Evolutionary conservation across 257 asterid genomes (phyloP).

Genomic region (Misopates orontium): DNA sequence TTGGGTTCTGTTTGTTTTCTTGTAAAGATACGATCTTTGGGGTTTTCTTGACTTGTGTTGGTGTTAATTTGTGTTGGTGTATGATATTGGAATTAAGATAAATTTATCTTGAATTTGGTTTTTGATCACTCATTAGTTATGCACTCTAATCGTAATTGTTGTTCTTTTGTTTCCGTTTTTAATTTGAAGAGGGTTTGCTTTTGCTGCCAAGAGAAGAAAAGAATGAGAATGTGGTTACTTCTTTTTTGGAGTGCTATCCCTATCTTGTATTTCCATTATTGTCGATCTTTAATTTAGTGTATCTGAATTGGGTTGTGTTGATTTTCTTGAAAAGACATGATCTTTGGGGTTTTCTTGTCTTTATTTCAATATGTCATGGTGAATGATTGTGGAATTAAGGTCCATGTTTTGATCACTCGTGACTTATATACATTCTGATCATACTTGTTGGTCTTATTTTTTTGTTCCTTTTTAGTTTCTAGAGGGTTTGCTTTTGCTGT

Average conservation of each 20-base stretch:
- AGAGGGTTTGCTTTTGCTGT: constrained; percentile 4
- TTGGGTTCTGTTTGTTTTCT: constrained; percentile 24
- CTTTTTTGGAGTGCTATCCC: neutral
- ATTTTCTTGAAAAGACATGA: constrained; percentile 32
- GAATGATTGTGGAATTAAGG: constrained; percentile 39
- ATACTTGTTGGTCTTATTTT: neutral
- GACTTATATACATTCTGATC: neutral
- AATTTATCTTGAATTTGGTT: constrained; percentile 14
- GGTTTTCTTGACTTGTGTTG: constrained; percentile 36
- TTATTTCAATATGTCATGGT: constrained; percentile 38
- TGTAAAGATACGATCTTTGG: constrained; percentile 45
- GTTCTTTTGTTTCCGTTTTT: neutral
- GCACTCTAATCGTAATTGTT: neutral
- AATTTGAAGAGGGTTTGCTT: neutral
- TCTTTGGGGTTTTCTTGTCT: constrained; percentile 45
- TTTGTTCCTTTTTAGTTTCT: neutral
- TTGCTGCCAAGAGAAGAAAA: neutral
- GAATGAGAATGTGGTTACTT: neutral
- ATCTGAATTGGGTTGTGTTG: constrained; percentile 26
- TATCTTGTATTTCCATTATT: too few species aligned
- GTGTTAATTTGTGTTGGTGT: constrained; percentile 40
- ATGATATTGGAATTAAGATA: constrained; percentile 37
- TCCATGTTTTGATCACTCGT: constrained; percentile 18
- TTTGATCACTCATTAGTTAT: neutral
- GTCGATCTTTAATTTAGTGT: constrained; percentile 18